Percentiles rank a stretch among this genome's conserved stretches.
Evolutionary conservation across 148 eudicot species (phyloP).

Genomic region (Amaranthus hypochondriacus): DNA sequence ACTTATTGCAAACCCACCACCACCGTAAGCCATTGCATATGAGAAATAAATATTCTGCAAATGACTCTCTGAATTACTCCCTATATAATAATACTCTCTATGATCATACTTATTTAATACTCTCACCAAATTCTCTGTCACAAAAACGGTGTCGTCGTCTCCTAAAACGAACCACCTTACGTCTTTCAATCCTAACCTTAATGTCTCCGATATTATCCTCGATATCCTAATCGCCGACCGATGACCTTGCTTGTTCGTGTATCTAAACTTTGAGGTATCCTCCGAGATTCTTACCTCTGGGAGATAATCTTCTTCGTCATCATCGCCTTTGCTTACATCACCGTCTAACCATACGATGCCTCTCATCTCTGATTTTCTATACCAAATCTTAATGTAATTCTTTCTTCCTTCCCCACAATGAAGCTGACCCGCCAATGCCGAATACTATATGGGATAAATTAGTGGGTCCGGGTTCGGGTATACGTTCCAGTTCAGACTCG

Average conservation of each 20-base stretch:
- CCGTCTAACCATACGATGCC: constrained; percentile 71
- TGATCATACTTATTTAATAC: constrained; percentile 68
- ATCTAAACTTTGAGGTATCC: constrained; percentile 52
- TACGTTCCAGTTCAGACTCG: not conserved
- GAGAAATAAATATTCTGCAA: constrained; percentile 81
- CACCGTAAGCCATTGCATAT: constrained; percentile 91
- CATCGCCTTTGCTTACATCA: constrained; percentile 25
- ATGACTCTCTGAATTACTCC: constrained; percentile 72
- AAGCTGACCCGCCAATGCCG: constrained; percentile 85
- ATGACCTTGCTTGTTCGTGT: constrained; percentile 65
- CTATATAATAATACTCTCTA: constrained; percentile 63
- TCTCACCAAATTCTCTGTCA: constrained; percentile 65
- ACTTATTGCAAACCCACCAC: constrained; percentile 91
- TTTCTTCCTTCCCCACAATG: constrained; percentile 62
- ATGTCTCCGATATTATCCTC: constrained; percentile 71
- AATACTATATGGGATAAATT: constrained; percentile 64
- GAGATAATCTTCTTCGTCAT: constrained; percentile 13
- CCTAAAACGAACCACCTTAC: constrained; percentile 89
- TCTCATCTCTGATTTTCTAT: constrained; percentile 48
- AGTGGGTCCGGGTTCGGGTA: constrained; percentile 13
- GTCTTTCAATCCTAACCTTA: constrained; percentile 42
- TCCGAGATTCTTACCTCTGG: constrained; percentile 60
- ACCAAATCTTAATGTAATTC: constrained; percentile 84
- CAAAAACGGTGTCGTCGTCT: constrained; percentile 84
- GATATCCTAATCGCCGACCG: constrained; percentile 86